Evolutionary conservation across 257 asterid genomes (phyloP), one percentile per base, ranked within the genome.

Genomic region (Jacaranda copaia): DNA sequence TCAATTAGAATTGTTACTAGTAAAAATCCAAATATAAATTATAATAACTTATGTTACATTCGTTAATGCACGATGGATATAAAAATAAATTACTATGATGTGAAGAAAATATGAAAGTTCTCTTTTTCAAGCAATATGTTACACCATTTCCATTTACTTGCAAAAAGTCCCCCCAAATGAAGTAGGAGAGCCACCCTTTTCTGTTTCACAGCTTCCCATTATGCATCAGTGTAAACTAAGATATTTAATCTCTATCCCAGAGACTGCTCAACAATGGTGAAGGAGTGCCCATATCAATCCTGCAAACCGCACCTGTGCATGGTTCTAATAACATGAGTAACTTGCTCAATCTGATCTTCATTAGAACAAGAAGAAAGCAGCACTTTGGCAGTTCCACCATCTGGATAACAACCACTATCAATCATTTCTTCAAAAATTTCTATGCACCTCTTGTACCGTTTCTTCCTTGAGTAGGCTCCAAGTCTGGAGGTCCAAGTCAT

Each of bases 391-490:
- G 98, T 93, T 76, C 96, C 94, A 4, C 89, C 97, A 78, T 93
- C 98, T 2, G 98, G 97, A 83, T 84, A 83, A 43, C 96, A 89
- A 4, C 97, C 96, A 79, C 71, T 80, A 58, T 93, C 97, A 56
- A 93, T 89, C 98, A 93, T 93, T 66, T 91, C 94, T 78, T 93
- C 98, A 25, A 93, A 91, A 10, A 92, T 88, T 40, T 91, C 92
- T 43, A 89, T 52, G 77, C 98, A 93, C 76, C 78, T 88, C 71
- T 45, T 79, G 63, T 87, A 93, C 69, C 76, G 83, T 75, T 93
- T 93, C 88, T 91, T 92, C 75, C 86, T 90, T 1, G 98, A 84
- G 83, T 93, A 91, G 3, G 94, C 94, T 32, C 97, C 97, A 1
- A 93, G 81, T 25, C 98, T 67, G 0, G 93, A 89, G 0, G 98